These are phyloP conservation scores for Cyberlindnera misumaiensis DNA, from an alignment of 805 yeast genomes.

Conservation along the genomic window DNA sequence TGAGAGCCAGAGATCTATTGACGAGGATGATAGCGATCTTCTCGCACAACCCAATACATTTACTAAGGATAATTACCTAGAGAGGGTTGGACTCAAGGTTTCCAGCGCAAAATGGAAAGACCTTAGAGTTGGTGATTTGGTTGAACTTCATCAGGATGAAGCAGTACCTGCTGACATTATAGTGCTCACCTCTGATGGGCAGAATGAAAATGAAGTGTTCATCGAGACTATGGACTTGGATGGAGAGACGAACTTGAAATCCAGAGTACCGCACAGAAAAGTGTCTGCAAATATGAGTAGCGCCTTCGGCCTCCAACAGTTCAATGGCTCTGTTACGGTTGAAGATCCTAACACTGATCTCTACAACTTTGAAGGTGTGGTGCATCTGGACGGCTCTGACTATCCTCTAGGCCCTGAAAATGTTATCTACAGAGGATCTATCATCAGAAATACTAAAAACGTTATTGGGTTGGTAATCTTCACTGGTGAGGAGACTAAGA, in stretches of 20 bases:
- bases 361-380: slow-evolving; percentile 83
- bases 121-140: slow-evolving; percentile 80
- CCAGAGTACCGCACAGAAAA: slow-evolving; percentile 60
- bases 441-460: slow-evolving; percentile 74
- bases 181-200: slow-evolving; percentile 56
- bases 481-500: slow-evolving; percentile 94
- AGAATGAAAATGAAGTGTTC: slow-evolving; percentile 52
- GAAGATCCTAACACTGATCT: slow-evolving; percentile 93
- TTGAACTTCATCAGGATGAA: slow-evolving; percentile 69
- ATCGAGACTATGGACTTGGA: slow-evolving; percentile 97
- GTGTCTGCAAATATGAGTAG: slow-evolving; percentile 44
- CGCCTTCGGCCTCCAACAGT: slow-evolving; percentile 42
- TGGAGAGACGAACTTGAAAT: slow-evolving; percentile 91
- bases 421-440: slow-evolving; percentile 85
- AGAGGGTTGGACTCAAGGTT: slow-evolving; percentile 16
- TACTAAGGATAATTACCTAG: slow-evolving; percentile 24
- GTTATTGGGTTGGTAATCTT: slow-evolving; percentile 78
- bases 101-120: slow-evolving; percentile 56
- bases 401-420: slow-evolving; percentile 74
- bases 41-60: slow-evolving; percentile 20
- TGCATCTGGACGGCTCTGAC: slow-evolving; percentile 32
- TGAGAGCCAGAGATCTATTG: too few species aligned
- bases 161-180: slow-evolving; percentile 93
- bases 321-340: slow-evolving; percentile 50
- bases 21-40: slow-evolving; percentile 1